Base-by-base conservation (phyloP, 2,329 filamentous ascomycete genomes). In the Botrytis cinerea region DNA sequence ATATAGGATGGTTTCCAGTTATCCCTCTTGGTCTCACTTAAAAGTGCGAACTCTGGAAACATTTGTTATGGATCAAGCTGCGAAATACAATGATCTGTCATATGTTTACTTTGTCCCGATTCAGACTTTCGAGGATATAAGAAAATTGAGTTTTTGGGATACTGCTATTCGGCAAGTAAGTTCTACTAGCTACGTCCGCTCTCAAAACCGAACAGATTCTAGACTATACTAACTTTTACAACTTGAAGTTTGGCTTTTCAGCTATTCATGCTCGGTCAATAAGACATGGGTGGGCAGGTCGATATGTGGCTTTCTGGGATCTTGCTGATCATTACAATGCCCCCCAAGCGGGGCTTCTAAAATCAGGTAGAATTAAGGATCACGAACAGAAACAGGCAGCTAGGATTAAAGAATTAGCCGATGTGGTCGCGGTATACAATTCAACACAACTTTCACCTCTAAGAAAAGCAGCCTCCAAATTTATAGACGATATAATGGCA, bases 41-140 rank as follows among this genome's bases (percentile, higher is more conserved):
- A 1, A 7, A 6, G 1, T 8, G 6, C 43, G 59, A 45, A 0
- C 10, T 16, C 0, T 7, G 3, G 9, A 25, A 2, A 45, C 70
- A 10, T 14, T 51, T 1, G 16, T 71, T 22, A 25, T 35, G n/a
- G 9, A 71, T 25, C 2, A 12, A 6, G 46, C n/a, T n/a, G 38
- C 3, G 18, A 14, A 18, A 16, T 63, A 51, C 3, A 18, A 64
- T 43, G 12, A 71, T 51, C 2, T 18, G 25, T 2, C 12, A n/a
- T 38, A 22, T 48, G 4, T 3, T 54, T 71, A 71, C 28, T 71
- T 62, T 35, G 28, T 71, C 9, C 60, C 59, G 35, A 62, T 64
- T 64, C 70, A 71, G n/a, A 46, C 60, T 12, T 64, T 32, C 12
- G 70, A 71, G 35, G 70, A 71, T 40, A 9, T 63, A 28, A 63